phyloP scores from a whole-genome alignment of 306 rosid species.

The Castanea mollissima region DNA sequence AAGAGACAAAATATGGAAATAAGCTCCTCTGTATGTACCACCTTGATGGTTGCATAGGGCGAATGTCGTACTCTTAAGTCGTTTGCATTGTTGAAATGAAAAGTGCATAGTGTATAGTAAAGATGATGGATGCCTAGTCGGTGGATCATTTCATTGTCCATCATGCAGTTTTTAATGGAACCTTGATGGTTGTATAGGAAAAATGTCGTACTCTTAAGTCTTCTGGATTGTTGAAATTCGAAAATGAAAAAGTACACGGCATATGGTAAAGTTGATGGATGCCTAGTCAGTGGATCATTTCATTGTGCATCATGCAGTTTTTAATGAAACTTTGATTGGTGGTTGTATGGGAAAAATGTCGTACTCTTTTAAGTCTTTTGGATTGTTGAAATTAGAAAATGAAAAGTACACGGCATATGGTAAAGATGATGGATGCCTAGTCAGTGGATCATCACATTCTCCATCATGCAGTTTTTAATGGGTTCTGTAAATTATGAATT shows the following conservation, averaged over 20 bases:
- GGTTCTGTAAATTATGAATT: neutral
- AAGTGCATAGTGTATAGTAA: neutral
- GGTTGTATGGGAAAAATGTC: too few relatives aligned
- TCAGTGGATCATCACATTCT: neutral
- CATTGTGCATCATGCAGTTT: neutral
- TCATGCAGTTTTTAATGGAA: neutral
- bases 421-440: neutral
- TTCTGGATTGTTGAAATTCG: neutral
- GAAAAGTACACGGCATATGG: neutral
- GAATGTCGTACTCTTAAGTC: too few relatives aligned
- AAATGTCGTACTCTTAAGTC: neutral
- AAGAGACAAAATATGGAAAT: too few relatives aligned
- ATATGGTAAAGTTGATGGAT: neutral
- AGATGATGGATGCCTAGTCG: neutral
- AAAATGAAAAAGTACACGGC: neutral
- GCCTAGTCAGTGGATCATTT: neutral
- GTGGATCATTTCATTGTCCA: neutral
- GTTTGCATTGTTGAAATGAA: neutral
- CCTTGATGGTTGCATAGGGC: too few relatives aligned
- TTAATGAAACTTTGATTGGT: too few relatives aligned
- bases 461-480: neutral
- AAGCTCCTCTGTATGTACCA: too few relatives aligned
- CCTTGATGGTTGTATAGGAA: neutral
- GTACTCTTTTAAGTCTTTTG: neutral
- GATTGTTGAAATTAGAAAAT: neutral